Percentiles rank a stretch among this genome's conserved stretches.
phyloP scores from a whole-genome alignment of 2,329 filamentous ascomycete species.

The Ceratocystis cacaofunesta region DNA sequence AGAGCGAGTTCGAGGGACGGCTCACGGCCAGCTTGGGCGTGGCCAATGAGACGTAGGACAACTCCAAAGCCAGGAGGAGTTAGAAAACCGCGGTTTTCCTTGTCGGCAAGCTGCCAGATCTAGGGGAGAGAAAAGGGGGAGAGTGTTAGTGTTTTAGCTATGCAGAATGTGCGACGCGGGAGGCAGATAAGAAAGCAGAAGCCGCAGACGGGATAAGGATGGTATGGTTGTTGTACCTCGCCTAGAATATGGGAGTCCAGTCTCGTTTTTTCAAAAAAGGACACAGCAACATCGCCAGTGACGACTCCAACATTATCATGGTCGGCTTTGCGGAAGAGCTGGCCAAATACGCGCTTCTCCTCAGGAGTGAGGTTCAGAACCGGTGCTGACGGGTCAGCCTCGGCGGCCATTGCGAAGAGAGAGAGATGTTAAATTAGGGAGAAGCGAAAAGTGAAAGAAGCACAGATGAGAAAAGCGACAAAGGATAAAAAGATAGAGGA shows the following conservation, averaged over 20 bases:
- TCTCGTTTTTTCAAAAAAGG: constrained; percentile 94
- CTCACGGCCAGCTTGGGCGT: constrained; percentile 77
- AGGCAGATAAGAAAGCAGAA: background rate
- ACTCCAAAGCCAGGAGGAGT: constrained; percentile 87
- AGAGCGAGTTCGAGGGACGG: constrained; percentile 70
- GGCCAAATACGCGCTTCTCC: constrained; percentile 86
- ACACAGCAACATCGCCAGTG: constrained; percentile 88
- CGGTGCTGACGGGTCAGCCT: constrained; percentile 27
- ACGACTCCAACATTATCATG: constrained; percentile 83
- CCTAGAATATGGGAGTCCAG: constrained; percentile 74
- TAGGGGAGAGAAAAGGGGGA: constrained; percentile 25
- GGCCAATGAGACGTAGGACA: constrained; percentile 84
- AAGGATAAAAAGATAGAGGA: background rate
- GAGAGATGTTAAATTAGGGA: background rate
- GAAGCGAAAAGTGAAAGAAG: background rate
- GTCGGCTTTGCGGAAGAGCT: constrained; percentile 87
- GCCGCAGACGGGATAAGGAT: background rate
- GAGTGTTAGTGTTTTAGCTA: background rate
- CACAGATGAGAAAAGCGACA: background rate
- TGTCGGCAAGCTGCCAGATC: constrained; percentile 99
- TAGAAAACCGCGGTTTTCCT: constrained; percentile 84
- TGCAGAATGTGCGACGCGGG: background rate
- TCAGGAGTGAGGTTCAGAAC: constrained; percentile 77
- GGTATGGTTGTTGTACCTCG: constrained; percentile 44
- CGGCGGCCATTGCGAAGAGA: constrained; percentile 7